Percentiles rank a stretch among this genome's conserved stretches.
These are phyloP conservation scores for Macrophomina pseudophaseolina DNA, from an alignment of 2,329 filamentous ascomycete genomes.

Conservation along the genomic window DNA sequence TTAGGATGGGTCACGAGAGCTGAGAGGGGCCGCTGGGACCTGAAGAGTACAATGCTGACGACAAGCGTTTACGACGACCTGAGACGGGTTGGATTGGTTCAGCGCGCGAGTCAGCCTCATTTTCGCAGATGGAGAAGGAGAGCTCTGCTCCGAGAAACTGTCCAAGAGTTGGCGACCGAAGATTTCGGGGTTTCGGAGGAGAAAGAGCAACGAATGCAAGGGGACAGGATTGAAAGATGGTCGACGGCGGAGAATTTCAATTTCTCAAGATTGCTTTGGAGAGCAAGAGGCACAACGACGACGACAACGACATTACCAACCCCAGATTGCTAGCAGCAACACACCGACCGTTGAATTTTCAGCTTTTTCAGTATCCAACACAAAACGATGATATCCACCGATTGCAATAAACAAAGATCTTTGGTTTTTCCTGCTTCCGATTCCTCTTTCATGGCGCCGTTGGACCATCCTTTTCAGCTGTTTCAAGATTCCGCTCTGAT, in stretches of 20 bases:
- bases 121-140: neutral
- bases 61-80: constrained; percentile 4
- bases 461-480: neutral
- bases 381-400: constrained; percentile 18
- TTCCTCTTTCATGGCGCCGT: neutral
- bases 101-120: neutral
- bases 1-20: neutral
- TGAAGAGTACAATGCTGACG: constrained; percentile 1
- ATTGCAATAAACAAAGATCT: constrained; percentile 15
- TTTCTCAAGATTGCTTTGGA: neutral
- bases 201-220: neutral
- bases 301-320: neutral
- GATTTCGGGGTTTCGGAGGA: neutral
- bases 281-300: neutral
- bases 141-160: neutral
- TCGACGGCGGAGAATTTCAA: neutral
- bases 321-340: neutral
- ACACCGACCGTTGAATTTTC: neutral
- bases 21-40: neutral
- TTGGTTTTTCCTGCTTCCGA: neutral
- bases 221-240: neutral
- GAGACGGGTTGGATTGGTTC: constrained; percentile 14
- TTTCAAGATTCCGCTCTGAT: neutral
- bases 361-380: neutral
- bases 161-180: constrained; percentile 1